Percentiles rank a stretch among this genome's conserved stretches.
Conservation (phyloP, 2,329 filamentous ascomycete genomes). For the Pseudovirgaria hyperparasitica region DNA sequence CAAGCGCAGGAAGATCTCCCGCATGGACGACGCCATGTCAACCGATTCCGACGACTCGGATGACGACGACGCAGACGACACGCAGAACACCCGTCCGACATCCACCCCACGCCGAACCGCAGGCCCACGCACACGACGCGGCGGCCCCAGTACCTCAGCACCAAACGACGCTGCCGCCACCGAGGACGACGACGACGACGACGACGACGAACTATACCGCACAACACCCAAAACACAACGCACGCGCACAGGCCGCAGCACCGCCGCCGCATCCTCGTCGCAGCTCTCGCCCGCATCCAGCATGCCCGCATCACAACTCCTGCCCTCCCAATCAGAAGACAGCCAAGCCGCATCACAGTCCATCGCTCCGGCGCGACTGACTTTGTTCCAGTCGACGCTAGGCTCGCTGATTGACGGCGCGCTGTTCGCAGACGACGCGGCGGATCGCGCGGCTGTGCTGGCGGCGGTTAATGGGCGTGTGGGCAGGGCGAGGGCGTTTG, state of each 20-base stretch:
- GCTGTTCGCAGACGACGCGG: slow-evolving; percentile 80
- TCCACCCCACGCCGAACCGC: slow-evolving; percentile 24
- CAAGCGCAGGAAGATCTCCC: slow-evolving; percentile 68
- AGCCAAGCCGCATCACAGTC: slow-evolving; percentile 27
- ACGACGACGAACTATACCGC: slow-evolving; percentile 41
- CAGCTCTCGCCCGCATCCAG: slow-evolving; percentile 70
- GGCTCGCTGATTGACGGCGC: slow-evolving; percentile 71
- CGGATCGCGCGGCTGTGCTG: slow-evolving; percentile 61
- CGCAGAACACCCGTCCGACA: slow-evolving; percentile 17
- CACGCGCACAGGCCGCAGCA: slow-evolving; percentile 29
- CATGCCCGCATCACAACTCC: slow-evolving; percentile 58
- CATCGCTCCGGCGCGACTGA: slow-evolving; percentile 51
- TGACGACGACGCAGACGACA: slow-evolving; percentile 48
- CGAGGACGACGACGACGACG: slow-evolving; percentile 25
- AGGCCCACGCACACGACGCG: slow-evolving; percentile 21
- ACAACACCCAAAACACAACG: slow-evolving; percentile 36
- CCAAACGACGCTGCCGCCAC: slow-evolving; percentile 21
- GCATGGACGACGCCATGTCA: slow-evolving; percentile 40
- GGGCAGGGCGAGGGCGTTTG: slow-evolving; percentile 50
- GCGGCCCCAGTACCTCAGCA: slow-evolving; percentile 12
- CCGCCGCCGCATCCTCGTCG: slow-evolving; percentile 29
- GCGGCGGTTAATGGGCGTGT: slow-evolving; percentile 66
- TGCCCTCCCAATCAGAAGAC: slow-evolving; percentile 36
- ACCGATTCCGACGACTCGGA: slow-evolving; percentile 46
- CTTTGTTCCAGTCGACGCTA: slow-evolving; percentile 65